Evolutionary conservation across 345 rosid genomes (phyloP), one percentile per base, ranked within the genome.

Genomic region (Sapria himalayana): DNA sequence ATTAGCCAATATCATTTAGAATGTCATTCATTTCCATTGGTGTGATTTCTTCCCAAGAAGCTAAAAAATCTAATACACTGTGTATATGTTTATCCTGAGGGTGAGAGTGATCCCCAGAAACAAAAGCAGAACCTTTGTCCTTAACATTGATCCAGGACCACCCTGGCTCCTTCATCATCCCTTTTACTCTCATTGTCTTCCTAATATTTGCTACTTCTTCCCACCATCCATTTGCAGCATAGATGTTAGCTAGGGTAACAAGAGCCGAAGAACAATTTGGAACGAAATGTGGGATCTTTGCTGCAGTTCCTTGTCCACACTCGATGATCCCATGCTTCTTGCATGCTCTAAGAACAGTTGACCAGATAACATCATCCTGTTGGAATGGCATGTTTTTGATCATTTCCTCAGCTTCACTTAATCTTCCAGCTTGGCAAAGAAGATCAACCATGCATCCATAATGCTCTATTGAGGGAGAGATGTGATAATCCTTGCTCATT

Each of bases 361-460:
- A 81, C 94, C 97, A 81, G 38, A 81, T 84, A 7, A 81, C 89
- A 51, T 78, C 78, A 33, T 81, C 85, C 43, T 25, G 60, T 51
- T 72, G 64, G 45, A 57, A 67, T 29, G 89, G 85, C 82, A 76
- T 78, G 51, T 29, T 67, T 45, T 63, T 42, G 37, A 78, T 81
- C 77, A 81, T 64, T 46, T 59, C 45, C 57, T 81, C 89, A 39
- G 94, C 92, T 21, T 81, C 92, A 23, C 43, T 59, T 48, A 86
- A 57, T 46, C 62, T 54, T 18, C 92, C 92, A 39, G 85, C 77
- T 48, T 73, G 61, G 49, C 94, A 78, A 19, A 86, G 67, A 39
- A 86, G 81, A 73, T 86, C 92, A 46, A 81, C 71, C 75, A 81
- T 76, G 52, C 94, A 81, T 19, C 94, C 97, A 22, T 73, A 76